These are phyloP conservation scores for Sporothrix dimorphospora DNA, from an alignment of 2,329 filamentous ascomycete genomes.

Conservation along the genomic window DNA sequence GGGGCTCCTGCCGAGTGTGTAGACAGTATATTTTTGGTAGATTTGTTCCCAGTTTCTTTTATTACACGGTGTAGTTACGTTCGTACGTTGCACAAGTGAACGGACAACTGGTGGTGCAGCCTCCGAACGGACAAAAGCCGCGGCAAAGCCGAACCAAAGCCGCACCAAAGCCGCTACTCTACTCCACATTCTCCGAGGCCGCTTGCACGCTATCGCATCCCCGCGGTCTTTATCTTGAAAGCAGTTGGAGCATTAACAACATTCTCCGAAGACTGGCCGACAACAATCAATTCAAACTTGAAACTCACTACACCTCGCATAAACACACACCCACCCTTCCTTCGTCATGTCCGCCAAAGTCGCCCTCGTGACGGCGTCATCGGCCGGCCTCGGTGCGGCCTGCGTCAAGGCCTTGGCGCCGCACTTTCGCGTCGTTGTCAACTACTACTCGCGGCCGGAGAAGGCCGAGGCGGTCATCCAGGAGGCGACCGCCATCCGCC, in stretches of 20 bases:
- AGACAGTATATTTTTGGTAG: too few species aligned
- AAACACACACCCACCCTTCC: not conserved
- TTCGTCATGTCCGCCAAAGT: slow-evolving; percentile 34
- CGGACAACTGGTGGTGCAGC: too few species aligned
- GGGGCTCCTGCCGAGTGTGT: not conserved
- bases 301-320: too few species aligned
- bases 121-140: slow-evolving; percentile 11
- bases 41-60: too few species aligned
- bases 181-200: not conserved
- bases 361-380: slow-evolving; percentile 54
- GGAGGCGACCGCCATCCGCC: slow-evolving; percentile 40
- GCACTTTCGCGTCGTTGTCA: slow-evolving; percentile 73
- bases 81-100: too few species aligned
- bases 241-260: too few species aligned
- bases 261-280: too few species aligned
- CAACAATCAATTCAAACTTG: too few species aligned
- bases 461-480: slow-evolving; percentile 62
- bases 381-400: slow-evolving; percentile 70
- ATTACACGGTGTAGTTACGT: not conserved
- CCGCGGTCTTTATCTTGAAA: too few species aligned
- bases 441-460: slow-evolving; percentile 66
- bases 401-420: slow-evolving; percentile 50
- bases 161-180: not conserved
- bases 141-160: not conserved
- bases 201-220: too few species aligned